Percentiles rank a stretch among this genome's conserved stretches.
phyloP scores from a whole-genome alignment of 805 yeast species.

The Metschnikowia gelsemii region DNA sequence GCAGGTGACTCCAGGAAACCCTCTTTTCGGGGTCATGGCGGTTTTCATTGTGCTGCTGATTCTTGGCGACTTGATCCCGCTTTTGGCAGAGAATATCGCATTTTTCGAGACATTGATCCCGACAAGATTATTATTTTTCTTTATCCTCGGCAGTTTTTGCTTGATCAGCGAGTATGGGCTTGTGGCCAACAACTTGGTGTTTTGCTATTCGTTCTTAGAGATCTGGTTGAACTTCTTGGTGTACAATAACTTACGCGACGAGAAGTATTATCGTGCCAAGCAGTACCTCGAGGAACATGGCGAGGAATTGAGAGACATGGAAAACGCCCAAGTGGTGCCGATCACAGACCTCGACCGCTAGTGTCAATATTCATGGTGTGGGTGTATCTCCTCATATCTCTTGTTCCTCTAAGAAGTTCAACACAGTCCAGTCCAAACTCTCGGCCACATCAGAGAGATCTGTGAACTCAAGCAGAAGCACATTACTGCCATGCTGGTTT shows the following conservation, averaged over 20 bases:
- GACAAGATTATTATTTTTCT: slow-evolving; percentile 49
- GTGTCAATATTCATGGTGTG: neutral
- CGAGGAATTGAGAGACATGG: slow-evolving; percentile 32
- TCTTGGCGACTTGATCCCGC: slow-evolving; percentile 56
- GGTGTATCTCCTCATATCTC: neutral
- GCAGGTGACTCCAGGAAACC: slow-evolving; percentile 36
- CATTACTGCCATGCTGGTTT: slow-evolving; percentile 35
- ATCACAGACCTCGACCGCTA: slow-evolving; percentile 23
- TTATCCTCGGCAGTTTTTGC: slow-evolving; percentile 49
- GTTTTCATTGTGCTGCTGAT: slow-evolving; percentile 46
- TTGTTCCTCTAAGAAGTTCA: slow-evolving; percentile 29
- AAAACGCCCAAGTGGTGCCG: slow-evolving; percentile 32
- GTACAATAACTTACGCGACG: slow-evolving; percentile 63
- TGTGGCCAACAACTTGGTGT: slow-evolving; percentile 62
- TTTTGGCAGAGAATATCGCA: slow-evolving; percentile 35
- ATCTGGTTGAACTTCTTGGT: slow-evolving; percentile 68
- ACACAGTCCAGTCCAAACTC: slow-evolving; percentile 55
- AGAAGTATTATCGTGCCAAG: slow-evolving; percentile 51
- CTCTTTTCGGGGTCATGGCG: slow-evolving; percentile 50
- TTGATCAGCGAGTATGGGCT: slow-evolving; percentile 46
- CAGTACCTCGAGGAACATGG: slow-evolving; percentile 40
- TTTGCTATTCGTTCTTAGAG: slow-evolving; percentile 60
- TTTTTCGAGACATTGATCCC: slow-evolving; percentile 66
- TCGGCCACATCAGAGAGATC: slow-evolving; percentile 54
- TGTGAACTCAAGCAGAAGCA: slow-evolving; percentile 48